Evolutionary conservation across 129 eudicot genomes (phyloP), one percentile per base, ranked within the genome.

Genomic region (Escallonia herrerae): DNA sequence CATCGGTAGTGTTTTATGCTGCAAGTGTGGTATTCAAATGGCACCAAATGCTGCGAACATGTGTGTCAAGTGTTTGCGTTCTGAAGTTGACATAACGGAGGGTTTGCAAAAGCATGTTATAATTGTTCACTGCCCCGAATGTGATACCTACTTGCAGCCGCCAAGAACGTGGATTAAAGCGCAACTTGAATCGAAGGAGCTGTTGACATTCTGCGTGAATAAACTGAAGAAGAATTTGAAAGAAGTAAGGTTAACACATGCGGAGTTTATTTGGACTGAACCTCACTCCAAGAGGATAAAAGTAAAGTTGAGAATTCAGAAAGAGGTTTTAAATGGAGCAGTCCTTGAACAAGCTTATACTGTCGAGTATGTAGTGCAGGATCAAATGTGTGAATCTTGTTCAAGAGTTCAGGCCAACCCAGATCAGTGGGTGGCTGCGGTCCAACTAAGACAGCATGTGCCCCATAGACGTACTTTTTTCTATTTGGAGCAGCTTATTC

Each of bases 391-490:
- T 60, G 94, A 86, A 22, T 74, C 85, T 2, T 86, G 94, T 54
- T 52, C 77, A 3, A 80, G 79, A 74, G 77, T 82, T n/a, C 83
- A 76, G 43, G 89, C 89, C 3, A 86, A 86, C 44, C 94, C 94
- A 0, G 94, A 86, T 64, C 89, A 82, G 71, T 86, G 94, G 94
- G 88, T 79, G 56, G 88, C 94, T 62, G 75, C 79, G 10, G 88
- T 86, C 7, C 94, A 86, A 62, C 73, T 86, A 37, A 47, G 94
- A 62, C 94, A 86, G 64, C 86, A 86, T 41, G 86, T 82, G 52
- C 47, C 86, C 62, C 94, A 86, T 72, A 64, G 89, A 46, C 72
- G 94, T 7, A 86, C 94, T 1, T 86, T 86, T 70, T 86, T 86
- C 67, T 86, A 79, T 69, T 62, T 86, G 58, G 94, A 86, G 44